These are phyloP conservation scores for Agaricus sinodeliciosus DNA, from an alignment of 768 basidiomycete species.

Conservation along the genomic window DNA sequence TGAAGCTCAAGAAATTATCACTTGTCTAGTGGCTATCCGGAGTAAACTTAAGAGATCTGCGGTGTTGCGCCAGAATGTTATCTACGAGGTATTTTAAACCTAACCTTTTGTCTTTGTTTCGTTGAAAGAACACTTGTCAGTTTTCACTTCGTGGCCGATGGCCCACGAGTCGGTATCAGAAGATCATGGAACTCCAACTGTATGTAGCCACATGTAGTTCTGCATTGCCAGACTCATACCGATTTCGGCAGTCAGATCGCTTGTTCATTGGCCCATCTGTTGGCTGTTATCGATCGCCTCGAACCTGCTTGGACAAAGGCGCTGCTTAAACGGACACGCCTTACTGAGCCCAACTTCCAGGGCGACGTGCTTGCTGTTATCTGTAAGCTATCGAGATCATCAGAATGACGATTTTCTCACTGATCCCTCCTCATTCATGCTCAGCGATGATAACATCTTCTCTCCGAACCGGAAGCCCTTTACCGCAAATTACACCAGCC, in stretches of 20 bases:
- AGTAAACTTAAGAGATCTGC: constrained; percentile 63
- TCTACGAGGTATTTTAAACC: constrained; percentile 50
- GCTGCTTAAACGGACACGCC: constrained; percentile 65
- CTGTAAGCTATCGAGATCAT: constrained; percentile 32
- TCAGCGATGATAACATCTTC: constrained; percentile 73
- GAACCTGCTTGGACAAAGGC: constrained; percentile 76
- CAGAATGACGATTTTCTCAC: neutral
- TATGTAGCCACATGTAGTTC: constrained; percentile 23
- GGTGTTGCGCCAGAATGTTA: constrained; percentile 47
- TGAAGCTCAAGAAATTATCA: constrained; percentile 49
- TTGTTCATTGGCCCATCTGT: constrained; percentile 63
- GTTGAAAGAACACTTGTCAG: constrained; percentile 25
- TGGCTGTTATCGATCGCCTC: constrained; percentile 65
- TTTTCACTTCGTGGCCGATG: constrained; percentile 72
- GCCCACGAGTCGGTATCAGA: constrained; percentile 76
- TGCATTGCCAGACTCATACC: neutral
- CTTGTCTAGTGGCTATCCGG: constrained; percentile 66
- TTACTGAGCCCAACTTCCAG: constrained; percentile 75
- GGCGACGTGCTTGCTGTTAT: constrained; percentile 83
- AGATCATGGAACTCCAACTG: constrained; percentile 62
- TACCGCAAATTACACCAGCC: constrained; percentile 85
- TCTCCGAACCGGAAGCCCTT: constrained; percentile 62
- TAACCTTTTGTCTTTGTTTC: constrained; percentile 1
- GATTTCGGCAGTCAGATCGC: constrained; percentile 48
- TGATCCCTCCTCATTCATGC: too few species aligned